Conservation (phyloP, 257 asterid species). For the Ajuga chamaepitys region DNA sequence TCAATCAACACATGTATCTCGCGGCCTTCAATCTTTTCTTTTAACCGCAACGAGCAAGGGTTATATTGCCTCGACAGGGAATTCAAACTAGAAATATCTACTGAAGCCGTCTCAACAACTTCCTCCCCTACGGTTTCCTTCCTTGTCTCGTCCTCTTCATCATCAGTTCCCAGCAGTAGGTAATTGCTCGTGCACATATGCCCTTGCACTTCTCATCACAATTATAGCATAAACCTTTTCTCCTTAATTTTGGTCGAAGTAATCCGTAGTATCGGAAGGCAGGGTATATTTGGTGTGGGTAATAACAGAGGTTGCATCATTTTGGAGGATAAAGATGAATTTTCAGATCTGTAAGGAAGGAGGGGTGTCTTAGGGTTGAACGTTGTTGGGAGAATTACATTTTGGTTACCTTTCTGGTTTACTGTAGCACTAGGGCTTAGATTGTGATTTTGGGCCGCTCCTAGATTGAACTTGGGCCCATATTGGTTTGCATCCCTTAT, state of each 20-base stretch:
- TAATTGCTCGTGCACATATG: not conserved
- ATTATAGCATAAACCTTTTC: not conserved
- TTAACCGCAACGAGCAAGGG: not conserved
- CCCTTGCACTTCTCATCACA: not conserved
- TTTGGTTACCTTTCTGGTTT: not conserved
- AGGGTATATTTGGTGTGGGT: not conserved
- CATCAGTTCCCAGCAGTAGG: not conserved
- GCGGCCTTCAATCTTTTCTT: not conserved
- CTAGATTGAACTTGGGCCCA: not conserved
- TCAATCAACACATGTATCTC: not conserved
- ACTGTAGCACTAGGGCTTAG: not conserved
- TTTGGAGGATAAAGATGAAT: too few species aligned
- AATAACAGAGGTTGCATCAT: not conserved
- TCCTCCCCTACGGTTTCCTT: too few species aligned
- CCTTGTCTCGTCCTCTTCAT: not conserved
- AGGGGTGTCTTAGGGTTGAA: not conserved
- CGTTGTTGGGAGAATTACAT: too few species aligned
- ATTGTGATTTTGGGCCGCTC: not conserved
- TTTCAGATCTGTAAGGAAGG: too few species aligned
- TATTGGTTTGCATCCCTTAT: too few species aligned
- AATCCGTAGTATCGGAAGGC: too few species aligned
- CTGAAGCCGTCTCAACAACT: not conserved
- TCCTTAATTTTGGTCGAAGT: too few species aligned
- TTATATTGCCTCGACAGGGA: not conserved
- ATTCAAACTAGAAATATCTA: not conserved